Evolutionary conservation across 2,329 filamentous ascomycete genomes (phyloP).

Genomic region (Beauveria caledonica): DNA sequence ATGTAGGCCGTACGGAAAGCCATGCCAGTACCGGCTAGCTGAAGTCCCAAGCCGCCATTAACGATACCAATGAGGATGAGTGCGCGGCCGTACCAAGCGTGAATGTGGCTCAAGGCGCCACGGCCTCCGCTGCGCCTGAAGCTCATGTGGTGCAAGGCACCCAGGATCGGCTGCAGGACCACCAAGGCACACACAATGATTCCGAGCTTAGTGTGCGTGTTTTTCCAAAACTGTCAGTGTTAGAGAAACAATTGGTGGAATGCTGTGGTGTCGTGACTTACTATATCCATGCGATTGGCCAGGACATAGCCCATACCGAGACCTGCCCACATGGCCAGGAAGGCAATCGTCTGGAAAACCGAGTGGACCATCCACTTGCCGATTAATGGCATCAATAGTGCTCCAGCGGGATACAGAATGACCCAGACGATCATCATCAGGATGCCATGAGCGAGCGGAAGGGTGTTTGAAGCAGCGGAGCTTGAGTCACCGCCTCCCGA

Average conservation of each 20-base stretch:
- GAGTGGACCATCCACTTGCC: conserved; percentile 52
- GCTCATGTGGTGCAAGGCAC: conserved; percentile 48
- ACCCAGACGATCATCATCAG: conserved; percentile 54
- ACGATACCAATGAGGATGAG: conserved; percentile 51
- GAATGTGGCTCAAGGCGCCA: conserved; percentile 43
- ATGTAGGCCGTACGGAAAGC: conserved; percentile 45
- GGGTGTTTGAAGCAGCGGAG: conserved; percentile 19
- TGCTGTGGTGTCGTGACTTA: conserved; percentile 25
- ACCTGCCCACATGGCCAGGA: conserved; percentile 50
- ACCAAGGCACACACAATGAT: conserved; percentile 46
- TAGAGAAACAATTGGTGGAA: conserved; percentile 4
- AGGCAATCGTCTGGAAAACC: conserved; percentile 44
- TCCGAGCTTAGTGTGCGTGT: conserved; percentile 48
- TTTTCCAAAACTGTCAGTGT: conserved; percentile 38
- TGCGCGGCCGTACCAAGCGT: conserved; percentile 55
- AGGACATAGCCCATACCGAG: conserved; percentile 49
- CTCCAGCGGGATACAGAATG: conserved; percentile 51
- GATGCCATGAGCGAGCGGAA: conserved; percentile 44
- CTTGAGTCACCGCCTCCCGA: conserved; percentile 10
- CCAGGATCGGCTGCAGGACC: conserved; percentile 49
- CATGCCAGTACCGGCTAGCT: conserved; percentile 34
- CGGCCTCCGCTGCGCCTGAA: conserved; percentile 41
- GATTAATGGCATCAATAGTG: conserved; percentile 51
- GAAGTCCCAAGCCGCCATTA: conserved; percentile 55
- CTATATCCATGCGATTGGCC: conserved; percentile 31